Percentiles rank a stretch among this genome's conserved stretches.
Conservation (phyloP, 202 grass and related monocot species). For the Setaria viridis region DNA sequence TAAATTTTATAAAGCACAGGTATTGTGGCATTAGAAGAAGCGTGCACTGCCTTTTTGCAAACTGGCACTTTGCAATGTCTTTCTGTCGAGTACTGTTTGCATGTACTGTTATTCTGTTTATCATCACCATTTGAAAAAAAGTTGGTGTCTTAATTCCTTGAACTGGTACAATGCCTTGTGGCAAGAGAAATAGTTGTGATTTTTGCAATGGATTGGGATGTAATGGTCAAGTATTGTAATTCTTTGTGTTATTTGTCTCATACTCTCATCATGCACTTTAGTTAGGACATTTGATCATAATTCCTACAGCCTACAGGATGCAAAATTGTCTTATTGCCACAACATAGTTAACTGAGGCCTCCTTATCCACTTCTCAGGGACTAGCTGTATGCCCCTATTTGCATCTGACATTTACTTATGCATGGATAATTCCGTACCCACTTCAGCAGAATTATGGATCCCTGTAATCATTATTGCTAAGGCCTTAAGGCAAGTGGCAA, state of each 20-base stretch:
- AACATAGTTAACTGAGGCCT: neutral
- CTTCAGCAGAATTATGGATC: neutral
- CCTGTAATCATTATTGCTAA: neutral
- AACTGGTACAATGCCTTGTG: neutral
- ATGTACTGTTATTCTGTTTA: neutral
- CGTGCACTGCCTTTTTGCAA: neutral
- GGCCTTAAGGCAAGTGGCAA: neutral
- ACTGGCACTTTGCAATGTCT: neutral
- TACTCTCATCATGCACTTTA: neutral
- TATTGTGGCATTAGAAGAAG: neutral
- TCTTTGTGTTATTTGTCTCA: neutral
- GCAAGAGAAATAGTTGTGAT: neutral
- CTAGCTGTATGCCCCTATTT: neutral
- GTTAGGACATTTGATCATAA: neutral
- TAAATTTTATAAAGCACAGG: neutral
- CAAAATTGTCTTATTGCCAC: neutral
- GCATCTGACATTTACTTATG: neutral
- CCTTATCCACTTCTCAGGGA: neutral
- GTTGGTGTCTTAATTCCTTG: too few relatives aligned
- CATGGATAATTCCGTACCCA: neutral
- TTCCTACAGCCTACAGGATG: neutral
- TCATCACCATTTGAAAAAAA: neutral
- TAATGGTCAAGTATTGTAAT: neutral
- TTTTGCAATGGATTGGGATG: neutral
- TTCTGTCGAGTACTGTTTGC: neutral